phyloP scores from a whole-genome alignment of 345 rosid genomes.

The Laguncularia racemosa region DNA sequence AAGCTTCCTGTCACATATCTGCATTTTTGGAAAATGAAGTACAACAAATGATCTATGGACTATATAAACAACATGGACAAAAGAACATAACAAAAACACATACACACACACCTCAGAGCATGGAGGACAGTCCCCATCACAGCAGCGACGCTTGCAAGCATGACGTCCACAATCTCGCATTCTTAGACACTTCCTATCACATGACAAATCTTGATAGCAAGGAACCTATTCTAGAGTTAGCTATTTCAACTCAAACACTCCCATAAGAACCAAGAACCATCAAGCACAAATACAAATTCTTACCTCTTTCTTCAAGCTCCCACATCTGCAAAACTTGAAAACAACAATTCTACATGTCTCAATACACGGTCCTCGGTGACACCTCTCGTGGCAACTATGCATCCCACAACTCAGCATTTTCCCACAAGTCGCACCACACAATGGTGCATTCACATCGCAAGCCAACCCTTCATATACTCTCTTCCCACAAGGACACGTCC shows the following conservation, averaged over 20 bases:
- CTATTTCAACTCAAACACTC: conserved; percentile 5
- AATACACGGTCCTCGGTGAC: conserved; percentile 70
- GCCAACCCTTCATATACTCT: conserved; percentile 65
- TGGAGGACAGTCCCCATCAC: conserved; percentile 90
- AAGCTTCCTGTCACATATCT: conserved; percentile 77
- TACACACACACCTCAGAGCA: conserved; percentile 58
- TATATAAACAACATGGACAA: conserved; percentile 2
- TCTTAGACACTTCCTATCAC: conserved; percentile 81
- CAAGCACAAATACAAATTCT: neutral
- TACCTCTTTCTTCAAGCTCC: conserved; percentile 85
- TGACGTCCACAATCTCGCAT: conserved; percentile 83
- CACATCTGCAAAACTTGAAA: conserved; percentile 65
- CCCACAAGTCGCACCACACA: conserved; percentile 83
- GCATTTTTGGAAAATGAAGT: conserved; percentile 17
- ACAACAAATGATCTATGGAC: neutral
- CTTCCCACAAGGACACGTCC: conserved; percentile 87
- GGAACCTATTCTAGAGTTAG: conserved; percentile 56
- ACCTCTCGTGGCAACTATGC: conserved; percentile 81
- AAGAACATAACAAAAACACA: conserved; percentile 3
- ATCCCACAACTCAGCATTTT: conserved; percentile 62
- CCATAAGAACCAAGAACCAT: neutral
- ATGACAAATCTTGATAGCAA: conserved; percentile 87
- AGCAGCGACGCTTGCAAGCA: conserved; percentile 89
- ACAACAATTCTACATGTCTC: conserved; percentile 83
- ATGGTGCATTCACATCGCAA: conserved; percentile 59